A percentile compares a stretch with the other conserved stretches of the same genome.
Evolutionary conservation across 371 early-diverging fungal genomes (phyloP).

Genomic region (Mucor piriformis): DNA sequence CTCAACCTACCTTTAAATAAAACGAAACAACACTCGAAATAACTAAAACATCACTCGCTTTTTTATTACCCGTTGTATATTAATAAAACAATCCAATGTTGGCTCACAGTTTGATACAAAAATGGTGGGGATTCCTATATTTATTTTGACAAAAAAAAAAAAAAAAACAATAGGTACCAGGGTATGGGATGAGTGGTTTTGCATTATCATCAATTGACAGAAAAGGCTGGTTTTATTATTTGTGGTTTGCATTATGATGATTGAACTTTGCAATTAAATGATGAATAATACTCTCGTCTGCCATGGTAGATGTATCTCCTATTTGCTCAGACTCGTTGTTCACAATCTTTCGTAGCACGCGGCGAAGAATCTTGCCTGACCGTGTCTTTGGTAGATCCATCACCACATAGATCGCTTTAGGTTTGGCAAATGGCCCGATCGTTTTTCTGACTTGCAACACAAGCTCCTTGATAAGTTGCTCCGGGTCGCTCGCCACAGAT

Average conservation of each 20-base stretch:
- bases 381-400: conserved; percentile 97
- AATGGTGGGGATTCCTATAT: too few relatives aligned
- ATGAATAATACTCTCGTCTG: conserved; percentile 64
- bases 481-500: conserved; percentile 31
- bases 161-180: neutral
- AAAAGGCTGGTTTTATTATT: too few relatives aligned
- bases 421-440: conserved; percentile 95
- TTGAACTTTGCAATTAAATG: conserved; percentile 11
- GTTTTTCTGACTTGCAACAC: conserved; percentile 78
- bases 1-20: neutral
- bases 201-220: too few relatives aligned
- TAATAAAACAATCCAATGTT: neutral
- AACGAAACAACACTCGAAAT: conserved; percentile 6
- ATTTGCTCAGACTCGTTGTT: conserved; percentile 82
- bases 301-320: conserved; percentile 88
- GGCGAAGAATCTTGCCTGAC: conserved; percentile 95
- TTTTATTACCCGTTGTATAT: conserved; percentile 11
- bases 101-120: neutral
- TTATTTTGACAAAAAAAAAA: neutral
- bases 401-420: conserved; percentile 84
- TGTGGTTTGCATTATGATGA: neutral
- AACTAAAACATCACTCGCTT: conserved; percentile 1
- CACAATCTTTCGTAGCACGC: conserved; percentile 93
- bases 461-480: conserved; percentile 65
- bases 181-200: too few relatives aligned